Evolutionary conservation across 192 early-diverging fungal genomes (phyloP).

Genomic region (Podochytrium sp.): DNA sequence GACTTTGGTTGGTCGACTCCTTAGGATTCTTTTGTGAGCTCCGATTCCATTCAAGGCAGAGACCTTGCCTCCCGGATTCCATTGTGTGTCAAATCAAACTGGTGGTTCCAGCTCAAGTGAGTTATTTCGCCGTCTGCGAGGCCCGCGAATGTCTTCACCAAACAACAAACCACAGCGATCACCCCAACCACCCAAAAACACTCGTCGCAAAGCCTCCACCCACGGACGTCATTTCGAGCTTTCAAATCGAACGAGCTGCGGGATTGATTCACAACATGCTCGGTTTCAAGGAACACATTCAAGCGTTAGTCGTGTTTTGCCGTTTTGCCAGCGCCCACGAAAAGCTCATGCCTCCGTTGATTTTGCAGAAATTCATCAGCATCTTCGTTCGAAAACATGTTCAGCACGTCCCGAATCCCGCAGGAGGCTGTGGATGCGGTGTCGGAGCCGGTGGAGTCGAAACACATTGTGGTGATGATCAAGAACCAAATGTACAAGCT

Average conservation of each 20-base stretch:
- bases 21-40: no score
- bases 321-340: not conserved
- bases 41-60: not conserved
- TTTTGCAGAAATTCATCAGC: constrained; percentile 2
- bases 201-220: constrained; percentile 52
- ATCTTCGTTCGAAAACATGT: constrained; percentile 36
- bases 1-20: no score
- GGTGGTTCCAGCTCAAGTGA: constrained; percentile 52
- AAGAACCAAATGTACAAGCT: constrained; percentile 84
- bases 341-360: not conserved
- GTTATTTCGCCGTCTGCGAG: no score
- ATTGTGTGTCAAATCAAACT: constrained; percentile 41
- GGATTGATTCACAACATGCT: constrained; percentile 54
- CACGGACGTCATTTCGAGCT: constrained; percentile 50
- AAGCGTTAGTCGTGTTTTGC: constrained; percentile 29
- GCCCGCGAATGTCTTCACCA: no score
- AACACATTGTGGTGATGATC: constrained; percentile 85
- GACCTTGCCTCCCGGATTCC: not conserved
- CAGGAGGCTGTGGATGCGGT: constrained; percentile 67
- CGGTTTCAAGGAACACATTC: constrained; percentile 46
- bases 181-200: constrained; percentile 46
- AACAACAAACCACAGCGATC: constrained; percentile 46
- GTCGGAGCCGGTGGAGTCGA: constrained; percentile 67
- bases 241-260: constrained; percentile 61
- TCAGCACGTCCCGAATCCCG: constrained; percentile 75